Conservation (phyloP, 2,329 filamentous ascomycete species). For the Aspergillus sp. region DNA sequence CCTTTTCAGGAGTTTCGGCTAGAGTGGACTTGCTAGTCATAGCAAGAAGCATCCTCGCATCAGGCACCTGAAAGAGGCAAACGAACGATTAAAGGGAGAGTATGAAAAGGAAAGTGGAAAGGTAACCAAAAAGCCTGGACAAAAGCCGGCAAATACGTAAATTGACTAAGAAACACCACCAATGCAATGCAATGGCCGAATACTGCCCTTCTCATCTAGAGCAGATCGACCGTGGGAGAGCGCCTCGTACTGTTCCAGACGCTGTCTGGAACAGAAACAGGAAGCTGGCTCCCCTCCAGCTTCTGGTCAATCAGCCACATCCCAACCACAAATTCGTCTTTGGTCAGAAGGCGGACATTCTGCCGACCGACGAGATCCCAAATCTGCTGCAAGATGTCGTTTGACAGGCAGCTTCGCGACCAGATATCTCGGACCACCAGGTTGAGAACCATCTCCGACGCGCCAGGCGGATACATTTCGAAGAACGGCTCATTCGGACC, state of each 20-base stretch:
- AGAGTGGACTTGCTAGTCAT: too few relatives aligned
- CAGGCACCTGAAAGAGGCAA: too few relatives aligned
- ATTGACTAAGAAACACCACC: too few relatives aligned
- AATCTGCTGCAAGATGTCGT: conserved; percentile 31
- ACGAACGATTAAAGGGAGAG: too few relatives aligned
- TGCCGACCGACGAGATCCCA: conserved; percentile 38
- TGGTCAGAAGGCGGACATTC: conserved; percentile 27
- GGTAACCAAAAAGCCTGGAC: too few relatives aligned
- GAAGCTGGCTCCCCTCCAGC: conserved; percentile 39
- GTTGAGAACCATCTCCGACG: conserved; percentile 35
- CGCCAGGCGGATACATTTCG: conserved; percentile 14
- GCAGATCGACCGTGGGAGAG: conserved; percentile 28
- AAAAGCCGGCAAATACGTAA: too few relatives aligned
- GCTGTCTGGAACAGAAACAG: conserved; percentile 35
- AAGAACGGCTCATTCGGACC: conserved; percentile 5
- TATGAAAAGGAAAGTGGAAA: too few relatives aligned
- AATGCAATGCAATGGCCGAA: too few relatives aligned
- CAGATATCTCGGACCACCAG: conserved; percentile 42
- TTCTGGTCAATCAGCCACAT: conserved; percentile 43
- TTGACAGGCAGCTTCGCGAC: conserved; percentile 37
- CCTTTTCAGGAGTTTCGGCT: too few relatives aligned
- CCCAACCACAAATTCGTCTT: conserved; percentile 42
- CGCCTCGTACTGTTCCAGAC: conserved; percentile 39
- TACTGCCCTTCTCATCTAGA: too few relatives aligned
- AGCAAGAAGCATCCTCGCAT: too few relatives aligned